Percentiles rank a stretch among this genome's conserved stretches.
Evolutionary conservation across 768 basidiomycete genomes (phyloP).

Genomic region (Neoboletus brunneissimus): DNA sequence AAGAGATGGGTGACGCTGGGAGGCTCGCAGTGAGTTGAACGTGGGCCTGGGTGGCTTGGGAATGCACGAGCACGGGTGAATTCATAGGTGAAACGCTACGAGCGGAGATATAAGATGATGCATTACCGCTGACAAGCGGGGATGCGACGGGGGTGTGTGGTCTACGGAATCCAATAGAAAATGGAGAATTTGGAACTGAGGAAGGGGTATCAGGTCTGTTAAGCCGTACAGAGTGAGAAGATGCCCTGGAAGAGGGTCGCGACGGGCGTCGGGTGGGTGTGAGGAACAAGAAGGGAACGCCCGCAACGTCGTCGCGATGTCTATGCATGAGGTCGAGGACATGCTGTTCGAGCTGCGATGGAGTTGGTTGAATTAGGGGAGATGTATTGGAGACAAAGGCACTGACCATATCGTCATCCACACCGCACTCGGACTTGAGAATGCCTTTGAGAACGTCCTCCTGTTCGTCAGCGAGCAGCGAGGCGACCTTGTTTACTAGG

Average conservation of each 20-base stretch:
- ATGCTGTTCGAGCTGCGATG: constrained; percentile 72
- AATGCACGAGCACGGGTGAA: constrained; percentile 62
- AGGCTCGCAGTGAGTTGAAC: constrained; percentile 76
- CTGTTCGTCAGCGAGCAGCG: constrained; percentile 72
- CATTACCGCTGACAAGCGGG: constrained; percentile 60
- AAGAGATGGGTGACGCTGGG: constrained; percentile 80
- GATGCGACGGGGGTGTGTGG: constrained; percentile 80
- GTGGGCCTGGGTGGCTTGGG: constrained; percentile 52
- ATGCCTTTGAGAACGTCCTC: constrained; percentile 82
- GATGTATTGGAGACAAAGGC: constrained; percentile 6
- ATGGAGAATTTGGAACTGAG: constrained; percentile 73
- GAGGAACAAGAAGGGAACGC: constrained; percentile 79
- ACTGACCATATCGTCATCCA: constrained; percentile 68
- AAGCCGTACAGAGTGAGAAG: constrained; percentile 65
- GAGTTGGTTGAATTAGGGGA: constrained; percentile 16
- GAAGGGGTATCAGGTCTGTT: constrained; percentile 73
- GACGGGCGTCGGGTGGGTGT: constrained; percentile 80
- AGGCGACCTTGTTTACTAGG: constrained; percentile 69
- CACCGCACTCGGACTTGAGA: constrained; percentile 66
- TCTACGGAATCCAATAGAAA: constrained; percentile 68
- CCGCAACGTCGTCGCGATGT: constrained; percentile 81
- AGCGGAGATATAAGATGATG: constrained; percentile 55
- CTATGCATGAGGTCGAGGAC: constrained; percentile 96
- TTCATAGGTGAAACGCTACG: constrained; percentile 55
- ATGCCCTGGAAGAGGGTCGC: constrained; percentile 77